A percentile compares a stretch with the other conserved stretches of the same genome.
Conservation (phyloP, 352 stramenopile species). For the Sclerospora graminicola region DNA sequence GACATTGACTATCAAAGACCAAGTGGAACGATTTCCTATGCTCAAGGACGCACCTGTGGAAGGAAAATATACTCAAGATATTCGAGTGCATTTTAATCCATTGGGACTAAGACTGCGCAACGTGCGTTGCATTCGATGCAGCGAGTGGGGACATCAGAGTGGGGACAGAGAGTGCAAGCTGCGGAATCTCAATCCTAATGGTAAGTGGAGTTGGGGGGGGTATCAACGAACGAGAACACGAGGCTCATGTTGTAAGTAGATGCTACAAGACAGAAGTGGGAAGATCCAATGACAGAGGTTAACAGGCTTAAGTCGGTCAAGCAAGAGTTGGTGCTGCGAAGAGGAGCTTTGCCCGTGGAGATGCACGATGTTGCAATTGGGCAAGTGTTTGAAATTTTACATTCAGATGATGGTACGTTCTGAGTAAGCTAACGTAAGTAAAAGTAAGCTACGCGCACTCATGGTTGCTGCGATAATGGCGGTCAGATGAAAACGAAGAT, state of each 20-base stretch:
- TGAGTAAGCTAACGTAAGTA: not conserved
- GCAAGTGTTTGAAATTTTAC: constrained; percentile 55
- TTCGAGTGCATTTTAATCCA: constrained; percentile 84
- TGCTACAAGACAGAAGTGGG: constrained; percentile 48
- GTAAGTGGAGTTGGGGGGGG: constrained; percentile 9
- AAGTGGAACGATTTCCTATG: constrained; percentile 85
- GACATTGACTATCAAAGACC: constrained; percentile 67
- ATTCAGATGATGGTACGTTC: constrained; percentile 41
- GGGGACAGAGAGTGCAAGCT: constrained; percentile 76
- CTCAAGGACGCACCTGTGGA: constrained; percentile 84
- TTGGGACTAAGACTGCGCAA: constrained; percentile 78
- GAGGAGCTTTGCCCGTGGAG: constrained; percentile 50
- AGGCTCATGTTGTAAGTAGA: constrained; percentile 21
- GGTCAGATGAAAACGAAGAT: constrained; percentile 27
- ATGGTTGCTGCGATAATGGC: not conserved
- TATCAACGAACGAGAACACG: not conserved
- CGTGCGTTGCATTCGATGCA: constrained; percentile 72
- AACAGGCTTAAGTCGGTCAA: constrained; percentile 48
- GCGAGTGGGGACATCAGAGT: constrained; percentile 75
- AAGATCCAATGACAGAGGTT: constrained; percentile 68
- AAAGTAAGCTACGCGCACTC: not conserved
- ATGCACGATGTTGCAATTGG: constrained; percentile 30
- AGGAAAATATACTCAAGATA: constrained; percentile 66
- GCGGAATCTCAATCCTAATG: constrained; percentile 62
- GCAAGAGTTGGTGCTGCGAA: constrained; percentile 45